Percentiles rank a stretch among this genome's conserved stretches.
Evolutionary conservation across 768 basidiomycete species (phyloP).

Genomic region (Auriscalpium vulgare): DNA sequence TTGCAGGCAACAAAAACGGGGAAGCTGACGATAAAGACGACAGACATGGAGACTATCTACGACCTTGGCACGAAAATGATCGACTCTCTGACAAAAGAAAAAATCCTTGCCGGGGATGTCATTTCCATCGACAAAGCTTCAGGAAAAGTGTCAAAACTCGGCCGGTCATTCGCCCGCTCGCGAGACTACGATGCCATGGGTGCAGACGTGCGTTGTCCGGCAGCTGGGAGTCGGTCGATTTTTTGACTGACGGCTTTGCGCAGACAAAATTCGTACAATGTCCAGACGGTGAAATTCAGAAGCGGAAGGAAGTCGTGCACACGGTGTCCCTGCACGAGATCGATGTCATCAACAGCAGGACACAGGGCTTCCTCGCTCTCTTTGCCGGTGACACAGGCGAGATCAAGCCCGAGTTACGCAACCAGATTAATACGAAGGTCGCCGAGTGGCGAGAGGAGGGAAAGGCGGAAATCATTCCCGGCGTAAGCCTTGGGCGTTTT

Average conservation of each 20-base stretch:
- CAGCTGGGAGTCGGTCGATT: neutral
- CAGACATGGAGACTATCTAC: constrained; percentile 99
- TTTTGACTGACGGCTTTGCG: neutral
- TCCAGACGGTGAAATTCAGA: constrained; percentile 96
- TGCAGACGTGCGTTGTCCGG: constrained; percentile 68
- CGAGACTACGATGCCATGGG: constrained; percentile 99
- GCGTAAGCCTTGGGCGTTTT: constrained; percentile 44
- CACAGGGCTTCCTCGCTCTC: constrained; percentile 95
- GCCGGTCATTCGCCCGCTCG: constrained; percentile 92
- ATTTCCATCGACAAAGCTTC: constrained; percentile 97
- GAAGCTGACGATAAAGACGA: constrained; percentile 94
- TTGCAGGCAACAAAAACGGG: constrained; percentile 95
- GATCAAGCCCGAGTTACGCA: constrained; percentile 93
- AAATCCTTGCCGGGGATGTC: constrained; percentile 90
- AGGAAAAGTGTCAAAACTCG: constrained; percentile 93
- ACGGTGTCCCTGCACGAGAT: constrained; percentile 98
- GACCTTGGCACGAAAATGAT: constrained; percentile 99
- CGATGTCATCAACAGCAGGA: constrained; percentile 97
- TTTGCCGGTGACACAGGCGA: constrained; percentile 96
- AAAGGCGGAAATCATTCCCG: constrained; percentile 95
- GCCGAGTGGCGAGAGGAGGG: constrained; percentile 98
- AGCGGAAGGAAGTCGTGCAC: constrained; percentile 94
- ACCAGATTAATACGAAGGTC: constrained; percentile 95
- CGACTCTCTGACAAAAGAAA: constrained; percentile 93
- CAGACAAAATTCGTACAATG: constrained; percentile 98